Evolutionary conservation across 106 monocot genomes (phyloP).

Genomic region (Apostasia shenzhenica): DNA sequence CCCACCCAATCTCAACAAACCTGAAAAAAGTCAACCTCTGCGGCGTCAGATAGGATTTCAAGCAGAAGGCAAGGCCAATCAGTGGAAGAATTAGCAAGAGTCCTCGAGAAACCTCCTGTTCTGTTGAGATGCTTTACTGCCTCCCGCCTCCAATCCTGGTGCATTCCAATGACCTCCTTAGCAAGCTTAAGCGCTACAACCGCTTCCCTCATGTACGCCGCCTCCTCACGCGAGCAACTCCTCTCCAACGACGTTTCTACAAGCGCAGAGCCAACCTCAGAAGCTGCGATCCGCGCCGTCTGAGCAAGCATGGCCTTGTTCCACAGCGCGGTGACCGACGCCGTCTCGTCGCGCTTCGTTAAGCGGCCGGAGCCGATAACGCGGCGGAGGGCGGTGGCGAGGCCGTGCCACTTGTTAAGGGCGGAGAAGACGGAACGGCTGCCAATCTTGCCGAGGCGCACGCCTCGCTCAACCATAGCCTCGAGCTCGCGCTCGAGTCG

Average conservation of each 20-base stretch:
- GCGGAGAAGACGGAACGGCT: constrained; percentile 42
- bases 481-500: constrained; percentile 61
- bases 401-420: constrained; percentile 50
- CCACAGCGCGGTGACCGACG: constrained; percentile 52
- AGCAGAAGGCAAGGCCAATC: constrained; percentile 88
- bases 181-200: constrained; percentile 52
- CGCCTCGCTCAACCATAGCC: constrained; percentile 38
- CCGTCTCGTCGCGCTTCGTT: constrained; percentile 6
- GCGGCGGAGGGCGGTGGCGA: constrained; percentile 42
- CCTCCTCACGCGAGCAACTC: constrained; percentile 31
- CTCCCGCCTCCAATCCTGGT: constrained; percentile 65
- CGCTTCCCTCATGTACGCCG: constrained; percentile 59
- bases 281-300: constrained; percentile 7
- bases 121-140: constrained; percentile 50
- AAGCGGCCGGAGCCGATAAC: constrained; percentile 14
- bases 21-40: constrained; percentile 75
- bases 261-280: constrained; percentile 7
- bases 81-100: constrained; percentile 58
- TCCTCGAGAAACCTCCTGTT: constrained; percentile 54
- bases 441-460: constrained; percentile 55
- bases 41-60: constrained; percentile 67
- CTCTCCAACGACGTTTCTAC: not conserved
- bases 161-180: constrained; percentile 67
- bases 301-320: constrained; percentile 50
- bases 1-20: constrained; percentile 11